phyloP scores from a whole-genome alignment of 2,329 filamentous ascomycete species.

The Aspergillus tubingensis region DNA sequence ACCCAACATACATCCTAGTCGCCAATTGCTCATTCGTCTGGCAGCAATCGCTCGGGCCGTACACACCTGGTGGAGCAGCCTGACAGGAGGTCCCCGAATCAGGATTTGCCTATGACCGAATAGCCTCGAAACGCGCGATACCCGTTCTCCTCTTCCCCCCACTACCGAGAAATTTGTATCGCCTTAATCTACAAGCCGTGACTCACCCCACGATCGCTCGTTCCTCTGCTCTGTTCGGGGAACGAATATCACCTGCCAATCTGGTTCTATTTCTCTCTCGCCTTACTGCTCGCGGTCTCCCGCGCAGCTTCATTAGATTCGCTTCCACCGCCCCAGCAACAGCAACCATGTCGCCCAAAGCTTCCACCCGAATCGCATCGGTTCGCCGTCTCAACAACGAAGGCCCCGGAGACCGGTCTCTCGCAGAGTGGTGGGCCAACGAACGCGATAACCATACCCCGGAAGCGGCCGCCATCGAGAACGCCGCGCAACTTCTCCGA shows the following conservation, averaged over 20 bases:
- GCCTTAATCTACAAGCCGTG: not conserved
- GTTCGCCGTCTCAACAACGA: constrained; percentile 42
- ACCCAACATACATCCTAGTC: not conserved
- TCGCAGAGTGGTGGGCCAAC: constrained; percentile 43
- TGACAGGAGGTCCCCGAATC: constrained; percentile 1
- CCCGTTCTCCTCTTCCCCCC: not conserved
- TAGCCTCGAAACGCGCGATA: not conserved
- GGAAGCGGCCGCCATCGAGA: constrained; percentile 57
- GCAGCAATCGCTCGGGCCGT: not conserved
- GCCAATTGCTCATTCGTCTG: not conserved
- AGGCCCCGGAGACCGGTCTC: constrained; percentile 33
- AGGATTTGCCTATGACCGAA: not conserved
- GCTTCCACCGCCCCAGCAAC: constrained; percentile 23
- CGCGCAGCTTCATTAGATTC: constrained; percentile 31
- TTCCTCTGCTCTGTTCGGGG: constrained; percentile 1
- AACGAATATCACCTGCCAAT: constrained; percentile 22
- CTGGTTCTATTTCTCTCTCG: constrained; percentile 29
- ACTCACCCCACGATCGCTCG: not conserved
- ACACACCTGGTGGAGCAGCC: not conserved
- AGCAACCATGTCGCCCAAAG: constrained; percentile 24
- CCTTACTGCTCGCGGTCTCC: constrained; percentile 32
- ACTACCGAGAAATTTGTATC: constrained; percentile 1
- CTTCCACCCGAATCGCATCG: constrained; percentile 38
- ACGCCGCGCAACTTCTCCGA: constrained; percentile 68
- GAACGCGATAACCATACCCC: constrained; percentile 40